phyloP scores from a whole-genome alignment of 2,329 filamentous ascomycete species.

The Celoporthe dispersa region DNA sequence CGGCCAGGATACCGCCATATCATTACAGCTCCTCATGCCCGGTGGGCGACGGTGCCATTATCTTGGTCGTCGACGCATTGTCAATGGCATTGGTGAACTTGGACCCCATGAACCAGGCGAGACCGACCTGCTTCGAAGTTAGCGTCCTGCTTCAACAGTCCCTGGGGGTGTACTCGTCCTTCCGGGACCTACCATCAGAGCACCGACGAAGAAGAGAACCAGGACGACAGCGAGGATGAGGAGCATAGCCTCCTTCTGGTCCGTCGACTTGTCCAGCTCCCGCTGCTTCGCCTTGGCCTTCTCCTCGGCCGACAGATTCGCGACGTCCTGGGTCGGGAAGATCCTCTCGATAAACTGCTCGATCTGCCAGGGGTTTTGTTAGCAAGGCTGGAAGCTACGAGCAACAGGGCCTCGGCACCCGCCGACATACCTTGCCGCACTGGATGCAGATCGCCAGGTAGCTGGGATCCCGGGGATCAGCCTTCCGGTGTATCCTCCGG shows the following conservation, averaged over 20 bases:
- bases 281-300: conserved; percentile 37
- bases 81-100: conserved; percentile 74
- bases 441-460: conserved; percentile 90
- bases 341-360: conserved; percentile 95
- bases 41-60: conserved; percentile 21
- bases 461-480: conserved; percentile 89
- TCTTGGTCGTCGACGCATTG: conserved; percentile 47
- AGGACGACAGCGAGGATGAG: conserved; percentile 69
- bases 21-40: conserved; percentile 39
- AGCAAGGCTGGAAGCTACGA: conserved; percentile 28
- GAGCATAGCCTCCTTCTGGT: conserved; percentile 64
- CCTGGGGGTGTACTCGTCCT: not conserved
- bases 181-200: conserved; percentile 72
- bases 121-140: conserved; percentile 61
- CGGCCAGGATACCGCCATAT: conserved; percentile 15
- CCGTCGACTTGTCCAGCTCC: conserved; percentile 47
- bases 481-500: conserved; percentile 87
- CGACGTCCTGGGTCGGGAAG: conserved; percentile 82
- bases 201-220: conserved; percentile 73
- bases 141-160: not conserved
- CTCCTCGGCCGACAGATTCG: conserved; percentile 53
- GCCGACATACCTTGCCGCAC: conserved; percentile 72
- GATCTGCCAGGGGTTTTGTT: conserved; percentile 59
- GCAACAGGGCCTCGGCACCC: not conserved
- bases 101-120: conserved; percentile 80